phyloP scores from a whole-genome alignment of 2,329 filamentous ascomycete species.

The Nigrospora sphaerica region DNA sequence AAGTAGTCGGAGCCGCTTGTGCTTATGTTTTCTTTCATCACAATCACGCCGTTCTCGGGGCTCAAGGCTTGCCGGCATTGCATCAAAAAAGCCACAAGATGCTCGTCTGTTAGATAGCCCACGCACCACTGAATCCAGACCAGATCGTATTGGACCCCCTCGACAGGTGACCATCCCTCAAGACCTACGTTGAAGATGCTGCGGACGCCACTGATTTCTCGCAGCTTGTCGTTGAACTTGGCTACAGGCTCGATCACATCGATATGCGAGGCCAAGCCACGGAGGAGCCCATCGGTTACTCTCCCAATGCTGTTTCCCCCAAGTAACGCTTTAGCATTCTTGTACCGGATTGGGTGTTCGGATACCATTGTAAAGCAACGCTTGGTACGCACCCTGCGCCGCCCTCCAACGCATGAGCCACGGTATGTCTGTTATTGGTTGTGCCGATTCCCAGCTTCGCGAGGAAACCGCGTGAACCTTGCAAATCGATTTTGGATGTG shows the following conservation, averaged over 20 bases:
- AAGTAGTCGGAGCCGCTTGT: constrained; percentile 57
- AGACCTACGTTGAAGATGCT: constrained; percentile 66
- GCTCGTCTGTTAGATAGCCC: constrained; percentile 69
- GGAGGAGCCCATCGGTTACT: constrained; percentile 71
- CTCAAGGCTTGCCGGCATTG: constrained; percentile 44
- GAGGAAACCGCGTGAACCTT: constrained; percentile 63
- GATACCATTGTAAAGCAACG: background rate
- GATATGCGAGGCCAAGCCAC: constrained; percentile 60
- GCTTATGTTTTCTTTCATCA: constrained; percentile 76
- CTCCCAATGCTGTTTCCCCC: constrained; percentile 62
- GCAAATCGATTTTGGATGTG: constrained; percentile 64
- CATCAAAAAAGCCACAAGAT: constrained; percentile 61
- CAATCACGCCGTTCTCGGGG: constrained; percentile 44
- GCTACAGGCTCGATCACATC: constrained; percentile 81
- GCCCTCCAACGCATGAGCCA: constrained; percentile 27
- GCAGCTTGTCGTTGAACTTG: constrained; percentile 66
- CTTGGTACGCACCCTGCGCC: constrained; percentile 32
- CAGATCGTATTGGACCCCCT: constrained; percentile 59
- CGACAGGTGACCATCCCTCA: constrained; percentile 56
- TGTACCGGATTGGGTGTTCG: background rate
- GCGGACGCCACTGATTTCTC: constrained; percentile 48
- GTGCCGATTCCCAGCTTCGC: constrained; percentile 53
- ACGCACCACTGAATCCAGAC: constrained; percentile 92
- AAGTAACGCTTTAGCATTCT: background rate
- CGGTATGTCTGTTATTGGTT: constrained; percentile 20